Percentiles rank a stretch among this genome's conserved stretches.
phyloP scores from a whole-genome alignment of 2,329 filamentous ascomycete species.

The Cytospora mali region DNA sequence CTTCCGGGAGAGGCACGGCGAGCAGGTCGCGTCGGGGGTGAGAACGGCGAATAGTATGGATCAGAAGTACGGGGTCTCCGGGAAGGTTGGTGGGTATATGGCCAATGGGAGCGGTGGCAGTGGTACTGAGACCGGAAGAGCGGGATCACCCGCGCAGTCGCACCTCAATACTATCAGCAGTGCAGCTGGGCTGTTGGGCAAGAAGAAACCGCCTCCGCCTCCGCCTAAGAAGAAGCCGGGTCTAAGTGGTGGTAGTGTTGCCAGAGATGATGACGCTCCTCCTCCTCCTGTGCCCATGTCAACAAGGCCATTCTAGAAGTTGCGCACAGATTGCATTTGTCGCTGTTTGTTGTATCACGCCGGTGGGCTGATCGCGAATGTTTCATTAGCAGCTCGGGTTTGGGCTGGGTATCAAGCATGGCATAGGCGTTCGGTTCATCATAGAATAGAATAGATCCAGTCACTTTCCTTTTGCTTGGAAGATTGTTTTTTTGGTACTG shows the following conservation, averaged over 20 bases:
- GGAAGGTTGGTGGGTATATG: slow-evolving; percentile 40
- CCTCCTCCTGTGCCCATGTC: slow-evolving; percentile 58
- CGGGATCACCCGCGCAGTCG: slow-evolving; percentile 10
- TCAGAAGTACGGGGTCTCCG: slow-evolving; percentile 61
- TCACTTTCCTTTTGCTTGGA: not conserved
- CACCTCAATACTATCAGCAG: slow-evolving; percentile 24
- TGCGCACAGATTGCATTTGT: not conserved
- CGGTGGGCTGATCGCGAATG: not conserved
- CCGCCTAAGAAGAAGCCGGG: slow-evolving; percentile 56
- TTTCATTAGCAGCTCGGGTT: not conserved
- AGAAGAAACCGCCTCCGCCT: slow-evolving; percentile 56
- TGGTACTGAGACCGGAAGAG: slow-evolving; percentile 1
- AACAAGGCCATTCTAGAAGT: slow-evolving; percentile 52
- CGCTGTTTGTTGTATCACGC: not conserved
- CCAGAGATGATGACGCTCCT: slow-evolving; percentile 40
- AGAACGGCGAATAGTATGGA: slow-evolving; percentile 59
- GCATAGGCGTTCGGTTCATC: slow-evolving; percentile 19
- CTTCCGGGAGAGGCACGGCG: slow-evolving; percentile 71
- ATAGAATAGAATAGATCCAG: slow-evolving; percentile 1
- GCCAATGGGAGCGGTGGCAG: slow-evolving; percentile 12
- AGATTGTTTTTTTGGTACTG: not conserved
- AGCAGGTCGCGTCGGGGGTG: slow-evolving; percentile 64
- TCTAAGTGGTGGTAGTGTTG: slow-evolving; percentile 15
- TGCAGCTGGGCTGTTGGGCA: slow-evolving; percentile 45
- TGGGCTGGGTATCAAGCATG: slow-evolving; percentile 11